Evolutionary conservation across 2,329 filamentous ascomycete genomes (phyloP).

Genomic region (Exserohilum rostratum): DNA sequence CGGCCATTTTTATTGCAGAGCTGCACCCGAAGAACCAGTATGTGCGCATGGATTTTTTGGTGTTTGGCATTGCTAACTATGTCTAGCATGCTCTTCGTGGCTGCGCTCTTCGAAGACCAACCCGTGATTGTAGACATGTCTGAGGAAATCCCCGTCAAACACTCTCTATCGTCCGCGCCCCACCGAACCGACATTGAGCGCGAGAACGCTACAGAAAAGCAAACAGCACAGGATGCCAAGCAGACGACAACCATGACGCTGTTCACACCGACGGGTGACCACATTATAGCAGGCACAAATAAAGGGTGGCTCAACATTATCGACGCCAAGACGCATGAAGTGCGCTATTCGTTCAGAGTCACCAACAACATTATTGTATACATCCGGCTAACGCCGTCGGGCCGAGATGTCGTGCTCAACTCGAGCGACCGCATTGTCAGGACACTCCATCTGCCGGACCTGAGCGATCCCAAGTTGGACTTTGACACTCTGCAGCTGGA

Average conservation of each 20-base stretch:
- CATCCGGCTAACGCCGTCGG: conserved; percentile 81
- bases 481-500: conserved; percentile 86
- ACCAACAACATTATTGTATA: conserved; percentile 88
- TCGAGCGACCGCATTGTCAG: conserved; percentile 93
- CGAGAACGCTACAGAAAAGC: conserved; percentile 80
- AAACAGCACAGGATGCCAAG: conserved; percentile 88
- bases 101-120: conserved; percentile 91
- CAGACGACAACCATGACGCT: conserved; percentile 93
- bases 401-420: conserved; percentile 87
- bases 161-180: conserved; percentile 79
- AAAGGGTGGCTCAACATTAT: conserved; percentile 98
- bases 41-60: conserved; percentile 32
- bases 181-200: conserved; percentile 73
- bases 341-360: conserved; percentile 88
- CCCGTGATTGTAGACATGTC: conserved; percentile 85
- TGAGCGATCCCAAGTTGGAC: conserved; percentile 68
- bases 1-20: conserved; percentile 94
- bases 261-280: conserved; percentile 82
- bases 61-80: conserved; percentile 9
- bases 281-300: conserved; percentile 90
- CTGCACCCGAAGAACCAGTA: conserved; percentile 90
- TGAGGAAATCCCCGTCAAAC: conserved; percentile 71
- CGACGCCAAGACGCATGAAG: conserved; percentile 76
- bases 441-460: conserved; percentile 86
- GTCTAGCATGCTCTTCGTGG: conserved; percentile 78